Evolutionary conservation across 305 asterid species (phyloP).

Genomic region (Fraxinus sp.): DNA sequence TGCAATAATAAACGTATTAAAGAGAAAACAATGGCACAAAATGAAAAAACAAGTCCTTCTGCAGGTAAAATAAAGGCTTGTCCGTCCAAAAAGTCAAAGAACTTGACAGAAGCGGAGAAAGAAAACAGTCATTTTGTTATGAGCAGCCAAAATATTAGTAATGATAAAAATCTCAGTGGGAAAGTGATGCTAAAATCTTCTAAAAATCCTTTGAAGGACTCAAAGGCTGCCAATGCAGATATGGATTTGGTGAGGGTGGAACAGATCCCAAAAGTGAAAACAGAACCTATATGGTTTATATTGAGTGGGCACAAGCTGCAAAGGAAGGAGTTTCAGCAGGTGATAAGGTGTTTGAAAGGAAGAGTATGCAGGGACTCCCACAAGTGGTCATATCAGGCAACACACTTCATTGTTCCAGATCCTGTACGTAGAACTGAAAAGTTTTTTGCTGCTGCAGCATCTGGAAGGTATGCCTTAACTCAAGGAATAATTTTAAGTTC

Average conservation of each 20-base stretch:
- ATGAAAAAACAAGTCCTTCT: conserved; percentile 26
- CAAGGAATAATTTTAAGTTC: neutral
- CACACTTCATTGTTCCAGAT: conserved; percentile 84
- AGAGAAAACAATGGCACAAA: conserved; percentile 28
- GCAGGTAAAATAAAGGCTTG: neutral
- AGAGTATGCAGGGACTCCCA: conserved; percentile 82
- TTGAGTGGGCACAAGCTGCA: conserved; percentile 79
- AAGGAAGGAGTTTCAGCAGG: conserved; percentile 81
- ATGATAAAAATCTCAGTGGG: conserved; percentile 21
- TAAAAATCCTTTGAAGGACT: conserved; percentile 24
- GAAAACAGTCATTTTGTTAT: conserved; percentile 51
- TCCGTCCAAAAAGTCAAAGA: conserved; percentile 38
- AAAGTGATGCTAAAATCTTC: conserved; percentile 24
- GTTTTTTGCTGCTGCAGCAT: conserved; percentile 90
- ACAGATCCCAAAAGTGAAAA: conserved; percentile 21
- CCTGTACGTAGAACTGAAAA: conserved; percentile 87
- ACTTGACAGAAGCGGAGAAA: conserved; percentile 50
- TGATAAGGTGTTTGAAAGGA: conserved; percentile 67
- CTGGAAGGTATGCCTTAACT: conserved; percentile 67
- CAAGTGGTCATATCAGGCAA: conserved; percentile 92
- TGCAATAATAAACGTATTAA: conserved; percentile 17
- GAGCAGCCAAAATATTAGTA: conserved; percentile 30
- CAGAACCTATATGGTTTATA: conserved; percentile 63
- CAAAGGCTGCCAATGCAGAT: conserved; percentile 12
- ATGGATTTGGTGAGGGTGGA: conserved; percentile 4